Percentiles rank a stretch among this genome's conserved stretches.
These are phyloP conservation scores for Microbotryum silenes-acaulis DNA, from an alignment of 1,284 basidiomycete species.

Conservation along the genomic window DNA sequence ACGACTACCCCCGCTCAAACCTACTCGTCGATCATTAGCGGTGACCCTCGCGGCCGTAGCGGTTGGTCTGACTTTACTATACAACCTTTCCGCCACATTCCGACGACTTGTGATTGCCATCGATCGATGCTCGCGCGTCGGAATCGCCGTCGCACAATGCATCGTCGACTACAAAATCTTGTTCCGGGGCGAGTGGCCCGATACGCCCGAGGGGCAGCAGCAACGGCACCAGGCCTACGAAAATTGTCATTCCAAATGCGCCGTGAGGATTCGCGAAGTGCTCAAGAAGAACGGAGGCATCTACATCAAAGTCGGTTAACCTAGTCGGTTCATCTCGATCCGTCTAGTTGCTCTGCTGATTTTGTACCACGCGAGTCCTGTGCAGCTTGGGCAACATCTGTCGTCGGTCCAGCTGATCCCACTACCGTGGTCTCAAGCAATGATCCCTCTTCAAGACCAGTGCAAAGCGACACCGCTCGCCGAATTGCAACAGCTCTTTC, in stretches of 20 bases:
- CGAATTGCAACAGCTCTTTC: conserved; percentile 60
- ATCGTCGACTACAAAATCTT: conserved; percentile 78
- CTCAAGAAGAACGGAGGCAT: conserved; percentile 84
- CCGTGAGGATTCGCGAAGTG: conserved; percentile 64
- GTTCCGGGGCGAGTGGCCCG: conserved; percentile 49
- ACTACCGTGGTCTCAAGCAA: conserved; percentile 43
- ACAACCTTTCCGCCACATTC: conserved; percentile 43
- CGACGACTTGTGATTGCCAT: conserved; percentile 44
- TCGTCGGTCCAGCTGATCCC: conserved; percentile 62
- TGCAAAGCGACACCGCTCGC: conserved; percentile 70
- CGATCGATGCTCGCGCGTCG: conserved; percentile 53
- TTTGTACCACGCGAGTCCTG: not conserved
- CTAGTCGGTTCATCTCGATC: not conserved
- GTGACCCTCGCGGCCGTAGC: not conserved
- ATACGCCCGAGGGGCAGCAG: conserved; percentile 15
- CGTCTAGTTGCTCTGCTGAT: not conserved
- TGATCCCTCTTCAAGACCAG: conserved; percentile 53
- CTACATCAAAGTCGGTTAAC: conserved; percentile 67
- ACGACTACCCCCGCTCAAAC: too few relatives aligned
- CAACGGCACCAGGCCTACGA: conserved; percentile 51
- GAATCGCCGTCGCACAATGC: conserved; percentile 45
- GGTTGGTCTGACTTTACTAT: conserved; percentile 27
- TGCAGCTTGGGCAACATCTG: conserved; percentile 69
- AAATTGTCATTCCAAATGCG: conserved; percentile 57
- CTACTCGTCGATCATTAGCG: not conserved